Percentiles rank a stretch among this genome's conserved stretches.
phyloP scores from a whole-genome alignment of 345 rosid genomes.

The Hevea brasiliensis region DNA sequence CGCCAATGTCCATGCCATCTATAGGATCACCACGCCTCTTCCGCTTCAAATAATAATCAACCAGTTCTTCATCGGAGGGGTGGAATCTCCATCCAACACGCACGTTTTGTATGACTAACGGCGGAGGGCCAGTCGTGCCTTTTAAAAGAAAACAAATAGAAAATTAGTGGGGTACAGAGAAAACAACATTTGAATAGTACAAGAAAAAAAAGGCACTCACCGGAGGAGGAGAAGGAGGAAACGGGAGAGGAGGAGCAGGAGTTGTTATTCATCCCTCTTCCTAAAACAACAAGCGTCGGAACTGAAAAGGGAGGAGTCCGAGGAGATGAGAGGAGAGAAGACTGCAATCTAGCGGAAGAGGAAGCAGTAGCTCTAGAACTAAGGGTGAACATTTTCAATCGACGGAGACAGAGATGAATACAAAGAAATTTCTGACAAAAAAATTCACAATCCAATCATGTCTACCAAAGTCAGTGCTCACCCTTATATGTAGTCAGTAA shows the following conservation, averaged over 20 bases:
- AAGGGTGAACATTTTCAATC: too few species aligned
- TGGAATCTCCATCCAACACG: slow-evolving; percentile 31
- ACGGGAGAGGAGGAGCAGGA: not conserved
- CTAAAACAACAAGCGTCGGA: not conserved
- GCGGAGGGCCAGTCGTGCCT: not conserved
- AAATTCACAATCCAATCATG: too few species aligned
- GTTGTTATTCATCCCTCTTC: not conserved
- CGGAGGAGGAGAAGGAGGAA: not conserved
- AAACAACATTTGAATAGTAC: not conserved
- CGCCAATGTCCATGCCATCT: slow-evolving; percentile 19
- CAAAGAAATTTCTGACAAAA: too few species aligned
- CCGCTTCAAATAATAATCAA: slow-evolving; percentile 30
- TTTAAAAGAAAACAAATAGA: not conserved
- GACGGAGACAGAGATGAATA: too few species aligned
- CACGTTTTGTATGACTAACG: not conserved
- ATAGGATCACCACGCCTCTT: slow-evolving; percentile 24
- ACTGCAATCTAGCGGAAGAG: not conserved
- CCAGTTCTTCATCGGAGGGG: slow-evolving; percentile 42
- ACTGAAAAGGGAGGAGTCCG: too few species aligned
- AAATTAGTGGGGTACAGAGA: not conserved
- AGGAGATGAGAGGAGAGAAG: too few species aligned
- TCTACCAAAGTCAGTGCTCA: too few species aligned
- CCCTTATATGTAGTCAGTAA: too few species aligned
- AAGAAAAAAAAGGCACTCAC: not conserved
- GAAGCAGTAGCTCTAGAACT: not conserved